These are phyloP conservation scores for Rachicladosporium sp. DNA, from an alignment of 2,329 filamentous ascomycete species.

Conservation along the genomic window DNA sequence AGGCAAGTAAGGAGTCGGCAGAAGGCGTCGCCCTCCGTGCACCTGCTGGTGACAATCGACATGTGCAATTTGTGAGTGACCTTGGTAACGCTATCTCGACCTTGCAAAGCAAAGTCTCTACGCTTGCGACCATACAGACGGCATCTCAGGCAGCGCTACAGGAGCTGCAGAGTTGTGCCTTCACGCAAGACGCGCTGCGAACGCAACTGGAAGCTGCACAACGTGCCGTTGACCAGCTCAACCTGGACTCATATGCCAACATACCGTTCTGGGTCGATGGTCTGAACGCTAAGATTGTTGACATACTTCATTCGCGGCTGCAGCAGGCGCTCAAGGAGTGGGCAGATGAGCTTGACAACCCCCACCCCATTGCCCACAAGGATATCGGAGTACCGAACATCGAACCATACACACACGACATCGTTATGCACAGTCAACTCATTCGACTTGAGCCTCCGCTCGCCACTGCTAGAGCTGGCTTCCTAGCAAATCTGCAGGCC, in stretches of 20 bases:
- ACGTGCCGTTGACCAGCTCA: conserved; percentile 86
- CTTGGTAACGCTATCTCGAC: conserved; percentile 79
- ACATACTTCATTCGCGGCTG: conserved; percentile 68
- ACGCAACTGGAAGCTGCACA: conserved; percentile 75
- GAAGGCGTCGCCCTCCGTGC: too few relatives aligned
- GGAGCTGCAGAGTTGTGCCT: conserved; percentile 75
- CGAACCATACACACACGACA: conserved; percentile 69
- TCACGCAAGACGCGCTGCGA: conserved; percentile 68
- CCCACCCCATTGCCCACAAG: conserved; percentile 24
- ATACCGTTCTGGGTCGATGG: conserved; percentile 78
- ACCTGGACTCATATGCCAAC: conserved; percentile 92
- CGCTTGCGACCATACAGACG: conserved; percentile 66
- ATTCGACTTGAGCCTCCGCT: conserved; percentile 92
- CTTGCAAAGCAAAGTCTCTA: conserved; percentile 75
- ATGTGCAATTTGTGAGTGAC: conserved; percentile 91
- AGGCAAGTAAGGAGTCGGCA: conserved; percentile 44
- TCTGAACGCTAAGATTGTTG: conserved; percentile 76
- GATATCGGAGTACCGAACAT: conserved; percentile 49
- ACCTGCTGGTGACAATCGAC: conserved; percentile 37
- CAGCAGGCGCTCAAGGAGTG: conserved; percentile 72
- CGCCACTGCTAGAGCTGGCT: conserved; percentile 81
- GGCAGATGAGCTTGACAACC: conserved; percentile 67
- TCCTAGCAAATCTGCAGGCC: conserved; percentile 82
- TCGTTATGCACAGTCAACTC: conserved; percentile 95
- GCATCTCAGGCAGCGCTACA: conserved; percentile 68